These are phyloP conservation scores for Eucalyptus dawsonii DNA, from an alignment of 345 rosid genomes.

Conservation along the genomic window DNA sequence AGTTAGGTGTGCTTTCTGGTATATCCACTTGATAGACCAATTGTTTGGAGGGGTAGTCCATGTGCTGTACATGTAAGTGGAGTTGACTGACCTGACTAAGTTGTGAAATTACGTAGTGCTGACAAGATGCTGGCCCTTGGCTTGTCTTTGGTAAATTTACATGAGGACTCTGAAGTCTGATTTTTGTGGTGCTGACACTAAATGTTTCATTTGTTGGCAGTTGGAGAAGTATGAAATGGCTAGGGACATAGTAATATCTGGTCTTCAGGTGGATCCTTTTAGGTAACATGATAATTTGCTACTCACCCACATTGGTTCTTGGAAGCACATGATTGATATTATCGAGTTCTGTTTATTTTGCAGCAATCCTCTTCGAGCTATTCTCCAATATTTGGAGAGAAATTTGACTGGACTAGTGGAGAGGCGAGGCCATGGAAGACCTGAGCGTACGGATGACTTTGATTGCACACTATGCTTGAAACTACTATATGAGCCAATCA, in stretches of 20 bases:
- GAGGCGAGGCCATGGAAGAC: slow-evolving; percentile 27
- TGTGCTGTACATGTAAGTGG: not conserved
- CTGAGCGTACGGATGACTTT: slow-evolving; percentile 73
- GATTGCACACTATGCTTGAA: slow-evolving; percentile 91
- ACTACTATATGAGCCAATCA: slow-evolving; percentile 74
- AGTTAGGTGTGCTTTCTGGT: not conserved
- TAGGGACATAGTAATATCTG: slow-evolving; percentile 60
- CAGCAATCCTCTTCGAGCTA: slow-evolving; percentile 69
- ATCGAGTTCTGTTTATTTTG: slow-evolving; percentile 4
- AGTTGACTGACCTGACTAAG: not conserved
- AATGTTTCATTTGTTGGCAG: slow-evolving; percentile 15
- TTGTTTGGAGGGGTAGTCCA: not conserved
- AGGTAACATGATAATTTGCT: slow-evolving; percentile 17
- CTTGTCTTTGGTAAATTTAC: not conserved
- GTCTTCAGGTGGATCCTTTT: slow-evolving; percentile 84
- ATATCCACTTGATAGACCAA: not conserved
- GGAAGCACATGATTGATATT: not conserved
- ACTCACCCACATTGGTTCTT: not conserved
- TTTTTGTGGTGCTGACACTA: not conserved
- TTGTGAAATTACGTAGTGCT: not conserved
- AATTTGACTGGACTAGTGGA: slow-evolving; percentile 8
- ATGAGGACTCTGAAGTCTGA: not conserved
- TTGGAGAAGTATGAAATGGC: slow-evolving; percentile 85
- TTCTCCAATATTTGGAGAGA: slow-evolving; percentile 55
- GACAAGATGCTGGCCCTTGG: not conserved